Conservation (phyloP, 2,329 filamentous ascomycete species). For the Aspergillus nomiae region DNA sequence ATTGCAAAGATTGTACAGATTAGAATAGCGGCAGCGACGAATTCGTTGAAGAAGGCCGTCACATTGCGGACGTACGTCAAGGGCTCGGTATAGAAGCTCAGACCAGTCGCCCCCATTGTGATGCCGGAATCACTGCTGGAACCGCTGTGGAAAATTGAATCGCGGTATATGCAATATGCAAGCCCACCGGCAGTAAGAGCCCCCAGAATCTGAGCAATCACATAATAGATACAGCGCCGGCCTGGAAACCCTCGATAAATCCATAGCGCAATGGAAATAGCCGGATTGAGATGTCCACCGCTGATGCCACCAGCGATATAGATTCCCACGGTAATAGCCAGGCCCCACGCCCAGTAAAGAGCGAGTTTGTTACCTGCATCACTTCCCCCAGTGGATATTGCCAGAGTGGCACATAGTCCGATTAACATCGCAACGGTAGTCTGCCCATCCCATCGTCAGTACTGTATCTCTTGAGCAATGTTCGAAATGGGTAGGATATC, state of each 20-base stretch:
- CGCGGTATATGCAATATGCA: constrained; percentile 39
- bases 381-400: constrained; percentile 21
- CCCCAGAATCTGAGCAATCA: constrained; percentile 38
- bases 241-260: constrained; percentile 40
- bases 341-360: constrained; percentile 29
- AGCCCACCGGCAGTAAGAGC: constrained; percentile 36
- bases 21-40: constrained; percentile 35
- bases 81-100: constrained; percentile 15
- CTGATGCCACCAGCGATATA: constrained; percentile 50
- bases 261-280: constrained; percentile 41
- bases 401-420: constrained; percentile 30
- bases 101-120: constrained; percentile 9
- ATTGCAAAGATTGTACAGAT: constrained; percentile 37
- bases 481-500: not conserved
- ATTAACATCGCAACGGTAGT: constrained; percentile 33
- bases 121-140: constrained; percentile 17
- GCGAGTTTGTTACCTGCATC: constrained; percentile 28
- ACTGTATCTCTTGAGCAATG: not conserved
- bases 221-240: constrained; percentile 27
- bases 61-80: constrained; percentile 23
- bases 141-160: constrained; percentile 32
- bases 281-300: constrained; percentile 53
- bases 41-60: constrained; percentile 43
- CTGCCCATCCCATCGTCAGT: constrained; percentile 5
- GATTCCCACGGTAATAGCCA: constrained; percentile 43